phyloP scores from a whole-genome alignment of 1,139 yeast species.

The Suhomyces yuchorum region DNA sequence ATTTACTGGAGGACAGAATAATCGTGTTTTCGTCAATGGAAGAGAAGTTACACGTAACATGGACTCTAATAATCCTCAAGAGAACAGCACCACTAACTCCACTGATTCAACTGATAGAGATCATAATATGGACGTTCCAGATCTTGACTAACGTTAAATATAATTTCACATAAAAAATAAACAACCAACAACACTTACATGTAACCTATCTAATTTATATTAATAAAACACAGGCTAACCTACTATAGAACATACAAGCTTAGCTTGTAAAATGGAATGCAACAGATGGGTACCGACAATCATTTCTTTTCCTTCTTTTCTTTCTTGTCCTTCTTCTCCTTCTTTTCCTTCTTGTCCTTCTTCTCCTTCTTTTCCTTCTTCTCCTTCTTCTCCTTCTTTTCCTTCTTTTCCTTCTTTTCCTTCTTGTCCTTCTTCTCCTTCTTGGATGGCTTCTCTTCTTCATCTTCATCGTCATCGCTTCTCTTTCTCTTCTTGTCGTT shows the following conservation, averaged over 20 bases:
- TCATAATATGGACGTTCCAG: constrained; percentile 11
- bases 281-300: constrained; percentile 5
- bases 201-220: constrained; percentile 10
- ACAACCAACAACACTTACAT: not conserved
- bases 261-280: constrained; percentile 13
- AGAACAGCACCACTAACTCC: not conserved
- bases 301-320: constrained; percentile 45
- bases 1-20: constrained; percentile 15
- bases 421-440: constrained; percentile 27
- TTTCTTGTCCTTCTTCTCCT: constrained; percentile 48
- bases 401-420: constrained; percentile 34
- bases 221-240: constrained; percentile 17
- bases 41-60: constrained; percentile 9
- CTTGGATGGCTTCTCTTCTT: constrained; percentile 34
- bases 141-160: constrained; percentile 17
- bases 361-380: constrained; percentile 44
- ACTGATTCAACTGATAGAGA: constrained; percentile 2
- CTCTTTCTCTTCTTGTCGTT: constrained; percentile 38
- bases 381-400: constrained; percentile 31
- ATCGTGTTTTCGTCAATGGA: constrained; percentile 17
- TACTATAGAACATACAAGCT: constrained; percentile 15
- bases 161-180: not conserved
- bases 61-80: not conserved
- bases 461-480: constrained; percentile 51
- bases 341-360: constrained; percentile 49